Percentiles rank a stretch among this genome's conserved stretches.
Conservation (phyloP, 208 protist species). For the Trypanosoma melophagium region DNA sequence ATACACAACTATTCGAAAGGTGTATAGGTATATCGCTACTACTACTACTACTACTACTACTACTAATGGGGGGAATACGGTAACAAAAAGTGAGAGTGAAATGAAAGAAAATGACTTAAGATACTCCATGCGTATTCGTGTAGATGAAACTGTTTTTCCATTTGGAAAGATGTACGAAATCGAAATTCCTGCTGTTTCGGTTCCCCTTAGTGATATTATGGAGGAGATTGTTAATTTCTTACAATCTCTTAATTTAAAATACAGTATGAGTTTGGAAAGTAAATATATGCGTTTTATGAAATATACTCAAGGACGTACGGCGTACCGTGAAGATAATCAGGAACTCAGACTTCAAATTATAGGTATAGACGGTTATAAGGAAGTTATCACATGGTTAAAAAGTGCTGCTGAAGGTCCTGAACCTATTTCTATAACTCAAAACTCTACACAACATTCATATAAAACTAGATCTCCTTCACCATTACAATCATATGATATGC, state of each 20-base stretch:
- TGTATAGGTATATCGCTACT: constrained; percentile 19
- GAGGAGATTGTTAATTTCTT: constrained; percentile 48
- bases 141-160: constrained; percentile 60
- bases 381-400: constrained; percentile 52
- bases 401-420: constrained; percentile 4
- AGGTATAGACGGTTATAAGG: constrained; percentile 54
- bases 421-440: too few species aligned
- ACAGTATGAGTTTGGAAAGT: constrained; percentile 49
- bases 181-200: constrained; percentile 52
- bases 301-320: constrained; percentile 32
- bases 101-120: constrained; percentile 24
- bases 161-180: constrained; percentile 72
- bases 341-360: constrained; percentile 62
- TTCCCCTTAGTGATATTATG: constrained; percentile 46
- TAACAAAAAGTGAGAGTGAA: background rate
- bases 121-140: constrained; percentile 27
- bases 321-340: constrained; percentile 28
- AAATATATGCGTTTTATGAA: constrained; percentile 69
- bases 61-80: background rate
- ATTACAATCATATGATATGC: too few species aligned
- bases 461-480: too few species aligned
- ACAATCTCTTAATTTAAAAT: constrained; percentile 31
- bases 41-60: background rate
- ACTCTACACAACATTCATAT: too few species aligned
- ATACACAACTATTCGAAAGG: constrained; percentile 10